These are phyloP conservation scores for Arthrobotrys iridis DNA, from an alignment of 2,329 filamentous ascomycete species.

Conservation along the genomic window DNA sequence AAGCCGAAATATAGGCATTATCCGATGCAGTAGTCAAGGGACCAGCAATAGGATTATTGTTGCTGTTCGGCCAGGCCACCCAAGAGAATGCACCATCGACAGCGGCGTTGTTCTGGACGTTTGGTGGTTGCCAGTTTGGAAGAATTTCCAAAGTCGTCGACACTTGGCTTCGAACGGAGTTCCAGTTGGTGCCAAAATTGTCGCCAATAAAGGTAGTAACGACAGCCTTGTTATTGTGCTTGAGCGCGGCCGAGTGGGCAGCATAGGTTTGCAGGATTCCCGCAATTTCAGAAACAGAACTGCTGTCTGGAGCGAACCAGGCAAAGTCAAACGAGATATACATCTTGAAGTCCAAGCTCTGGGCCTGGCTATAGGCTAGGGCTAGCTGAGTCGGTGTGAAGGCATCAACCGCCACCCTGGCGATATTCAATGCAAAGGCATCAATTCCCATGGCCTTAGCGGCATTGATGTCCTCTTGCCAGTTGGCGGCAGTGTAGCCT, in stretches of 20 bases:
- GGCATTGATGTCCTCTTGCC: constrained; percentile 60
- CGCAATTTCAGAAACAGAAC: constrained; percentile 58
- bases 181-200: constrained; percentile 58
- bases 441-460: constrained; percentile 61
- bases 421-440: constrained; percentile 61
- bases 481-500: constrained; percentile 59
- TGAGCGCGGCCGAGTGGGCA: constrained; percentile 62
- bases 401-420: constrained; percentile 59
- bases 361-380: constrained; percentile 60
- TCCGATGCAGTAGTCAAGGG: constrained; percentile 63
- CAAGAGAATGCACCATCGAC: constrained; percentile 62
- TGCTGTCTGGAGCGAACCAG: constrained; percentile 54
- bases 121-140: constrained; percentile 42
- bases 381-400: constrained; percentile 58
- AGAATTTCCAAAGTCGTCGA: constrained; percentile 45
- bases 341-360: constrained; percentile 59
- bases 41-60: constrained; percentile 50
- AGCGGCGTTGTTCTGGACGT: constrained; percentile 34
- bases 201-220: constrained; percentile 67
- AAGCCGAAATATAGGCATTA: constrained; percentile 61
- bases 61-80: constrained; percentile 65
- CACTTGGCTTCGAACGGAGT: constrained; percentile 37
- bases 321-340: constrained; percentile 61
- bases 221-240: constrained; percentile 63
- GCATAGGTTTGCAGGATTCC: constrained; percentile 62